A percentile compares a stretch with the other conserved stretches of the same genome.
Conservation (phyloP, 2,329 filamentous ascomycete genomes). For the Cladobotryum mycophilum region DNA sequence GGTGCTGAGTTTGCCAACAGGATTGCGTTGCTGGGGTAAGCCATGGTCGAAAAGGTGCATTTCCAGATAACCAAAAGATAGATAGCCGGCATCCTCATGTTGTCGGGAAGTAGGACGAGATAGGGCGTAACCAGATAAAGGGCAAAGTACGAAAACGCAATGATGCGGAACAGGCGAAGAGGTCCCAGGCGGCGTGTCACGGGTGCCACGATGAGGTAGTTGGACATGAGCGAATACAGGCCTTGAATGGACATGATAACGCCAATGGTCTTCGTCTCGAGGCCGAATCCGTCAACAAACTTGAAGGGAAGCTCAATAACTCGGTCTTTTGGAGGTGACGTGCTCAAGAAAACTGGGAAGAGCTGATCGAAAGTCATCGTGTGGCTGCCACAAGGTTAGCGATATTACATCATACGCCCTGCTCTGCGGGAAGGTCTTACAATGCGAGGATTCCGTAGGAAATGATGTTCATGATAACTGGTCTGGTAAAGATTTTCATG, state of each 20-base stretch:
- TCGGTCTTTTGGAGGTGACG: conserved; percentile 45
- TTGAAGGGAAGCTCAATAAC: conserved; percentile 68
- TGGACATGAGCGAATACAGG: conserved; percentile 80
- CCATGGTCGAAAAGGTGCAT: conserved; percentile 84
- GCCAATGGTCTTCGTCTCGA: conserved; percentile 78
- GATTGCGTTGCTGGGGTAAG: conserved; percentile 85
- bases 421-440: conserved; percentile 50
- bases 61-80: conserved; percentile 81
- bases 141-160: conserved; percentile 76
- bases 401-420: neutral
- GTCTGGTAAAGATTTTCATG: conserved; percentile 67
- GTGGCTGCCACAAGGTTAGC: conserved; percentile 53
- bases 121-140: conserved; percentile 88
- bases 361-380: conserved; percentile 96
- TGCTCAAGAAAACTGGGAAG: conserved; percentile 85
- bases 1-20: conserved; percentile 84
- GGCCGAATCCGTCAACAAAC: conserved; percentile 79
- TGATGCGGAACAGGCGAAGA: conserved; percentile 73
- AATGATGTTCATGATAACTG: conserved; percentile 80
- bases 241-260: conserved; percentile 85
- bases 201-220: conserved; percentile 76
- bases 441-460: conserved; percentile 91
- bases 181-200: conserved; percentile 70
- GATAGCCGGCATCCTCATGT: conserved; percentile 65
- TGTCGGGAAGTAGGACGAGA: conserved; percentile 71